Evolutionary conservation across 768 basidiomycete genomes (phyloP).

Genomic region (Mycena olivaceomarginata): DNA sequence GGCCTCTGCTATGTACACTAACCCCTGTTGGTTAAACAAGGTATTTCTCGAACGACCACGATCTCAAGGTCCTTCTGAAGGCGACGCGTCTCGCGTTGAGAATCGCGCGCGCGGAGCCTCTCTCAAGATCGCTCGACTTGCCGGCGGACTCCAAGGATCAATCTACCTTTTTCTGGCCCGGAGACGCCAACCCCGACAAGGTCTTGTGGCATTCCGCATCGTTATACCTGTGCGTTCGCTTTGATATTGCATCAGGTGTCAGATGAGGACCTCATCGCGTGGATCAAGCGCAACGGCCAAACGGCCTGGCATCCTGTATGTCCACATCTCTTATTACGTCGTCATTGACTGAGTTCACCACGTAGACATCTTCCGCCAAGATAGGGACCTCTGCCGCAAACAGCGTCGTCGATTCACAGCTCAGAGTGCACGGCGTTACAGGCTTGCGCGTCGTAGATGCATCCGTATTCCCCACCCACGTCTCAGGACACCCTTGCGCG

Average conservation of each 20-base stretch:
- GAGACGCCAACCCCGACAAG: conserved; percentile 41
- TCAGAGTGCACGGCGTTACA: conserved; percentile 48
- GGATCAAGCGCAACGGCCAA: conserved; percentile 38
- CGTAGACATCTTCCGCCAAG: conserved; percentile 44
- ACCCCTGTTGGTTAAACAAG: neutral
- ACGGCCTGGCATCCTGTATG: conserved; percentile 40
- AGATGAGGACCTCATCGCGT: conserved; percentile 30
- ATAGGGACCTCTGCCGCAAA: conserved; percentile 41
- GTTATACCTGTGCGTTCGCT: neutral
- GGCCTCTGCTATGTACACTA: no score
- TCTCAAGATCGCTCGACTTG: conserved; percentile 29
- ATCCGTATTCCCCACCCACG: neutral
- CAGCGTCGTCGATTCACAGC: conserved; percentile 44
- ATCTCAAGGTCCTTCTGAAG: conserved; percentile 43
- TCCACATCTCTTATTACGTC: neutral
- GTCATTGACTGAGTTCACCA: neutral
- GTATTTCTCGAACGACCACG: conserved; percentile 44
- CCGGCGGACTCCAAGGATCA: conserved; percentile 32
- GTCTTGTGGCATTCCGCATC: neutral
- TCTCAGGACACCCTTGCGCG: neutral
- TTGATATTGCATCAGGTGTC: neutral
- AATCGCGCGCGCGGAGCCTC: conserved; percentile 43
- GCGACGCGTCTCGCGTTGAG: conserved; percentile 46
- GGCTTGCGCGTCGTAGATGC: conserved; percentile 46
- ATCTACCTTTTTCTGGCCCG: conserved; percentile 46